Evolutionary conservation across 345 rosid genomes (phyloP).

Genomic region (Eutrema heterophyllum): DNA sequence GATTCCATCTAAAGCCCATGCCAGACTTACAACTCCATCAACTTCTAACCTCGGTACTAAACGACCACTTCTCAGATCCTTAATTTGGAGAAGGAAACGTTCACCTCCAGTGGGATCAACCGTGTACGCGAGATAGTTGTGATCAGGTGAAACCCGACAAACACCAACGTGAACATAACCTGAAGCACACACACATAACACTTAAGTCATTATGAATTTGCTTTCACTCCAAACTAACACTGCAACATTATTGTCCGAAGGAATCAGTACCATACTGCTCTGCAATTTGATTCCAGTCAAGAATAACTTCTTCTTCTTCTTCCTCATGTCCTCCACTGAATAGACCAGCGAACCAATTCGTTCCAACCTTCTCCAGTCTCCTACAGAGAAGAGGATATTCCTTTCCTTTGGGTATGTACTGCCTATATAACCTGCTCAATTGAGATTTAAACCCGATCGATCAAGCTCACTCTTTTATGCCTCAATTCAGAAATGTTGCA

Average conservation of each 20-base stretch:
- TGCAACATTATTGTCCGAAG: background rate
- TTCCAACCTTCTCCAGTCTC: constrained; percentile 33
- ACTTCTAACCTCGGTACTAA: constrained; percentile 46
- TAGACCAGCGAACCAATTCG: constrained; percentile 39
- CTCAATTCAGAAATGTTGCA: background rate
- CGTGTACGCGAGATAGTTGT: constrained; percentile 77
- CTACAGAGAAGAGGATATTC: constrained; percentile 81
- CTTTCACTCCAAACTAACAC: background rate
- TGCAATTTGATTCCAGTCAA: constrained; percentile 89
- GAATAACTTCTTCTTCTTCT: constrained; percentile 63
- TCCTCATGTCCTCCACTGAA: constrained; percentile 21
- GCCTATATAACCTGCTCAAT: constrained; percentile 56
- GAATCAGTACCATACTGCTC: constrained; percentile 49
- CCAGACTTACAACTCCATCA: constrained; percentile 76
- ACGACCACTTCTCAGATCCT: constrained; percentile 57
- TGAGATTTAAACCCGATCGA: background rate
- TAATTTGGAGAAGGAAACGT: constrained; percentile 65
- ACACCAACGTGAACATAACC: constrained; percentile 86
- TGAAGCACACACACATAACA: constrained; percentile 15
- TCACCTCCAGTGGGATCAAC: constrained; percentile 68
- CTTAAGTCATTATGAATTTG: background rate
- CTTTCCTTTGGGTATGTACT: constrained; percentile 75
- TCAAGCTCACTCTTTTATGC: constrained; percentile 5
- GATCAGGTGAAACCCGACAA: constrained; percentile 88
- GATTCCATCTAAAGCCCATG: constrained; percentile 78